These are phyloP conservation scores for Penicillium canariense DNA, from an alignment of 495 filamentous ascomycete species.

Conservation along the genomic window DNA sequence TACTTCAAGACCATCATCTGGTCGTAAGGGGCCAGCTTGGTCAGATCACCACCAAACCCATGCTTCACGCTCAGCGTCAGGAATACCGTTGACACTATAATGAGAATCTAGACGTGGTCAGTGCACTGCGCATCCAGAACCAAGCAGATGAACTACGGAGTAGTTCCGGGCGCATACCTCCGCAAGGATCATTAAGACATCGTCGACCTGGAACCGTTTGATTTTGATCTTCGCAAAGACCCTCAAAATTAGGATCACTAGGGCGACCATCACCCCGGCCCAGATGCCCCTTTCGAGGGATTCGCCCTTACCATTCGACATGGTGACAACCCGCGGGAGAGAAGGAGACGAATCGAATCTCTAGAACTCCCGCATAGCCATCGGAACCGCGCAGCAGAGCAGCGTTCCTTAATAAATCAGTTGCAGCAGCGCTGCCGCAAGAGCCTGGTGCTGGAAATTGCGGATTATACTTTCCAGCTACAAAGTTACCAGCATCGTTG, in stretches of 20 bases:
- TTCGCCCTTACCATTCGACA: conserved; percentile 19
- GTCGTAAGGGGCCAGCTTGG: conserved; percentile 8
- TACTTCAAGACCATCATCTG: conserved; percentile 26
- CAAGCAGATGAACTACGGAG: not conserved
- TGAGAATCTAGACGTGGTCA: conserved; percentile 19
- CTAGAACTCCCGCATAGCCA: not conserved
- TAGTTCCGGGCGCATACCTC: conserved; percentile 21
- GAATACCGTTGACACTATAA: conserved; percentile 28
- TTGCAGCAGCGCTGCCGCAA: not conserved
- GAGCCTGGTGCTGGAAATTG: not conserved
- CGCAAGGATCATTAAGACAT: conserved; percentile 38
- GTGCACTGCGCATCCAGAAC: not conserved
- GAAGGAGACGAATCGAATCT: not conserved
- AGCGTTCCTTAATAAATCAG: not conserved
- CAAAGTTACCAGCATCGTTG: not conserved
- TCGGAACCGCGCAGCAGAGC: not conserved
- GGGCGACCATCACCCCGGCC: conserved; percentile 33
- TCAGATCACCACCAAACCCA: conserved; percentile 32
- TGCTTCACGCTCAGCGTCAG: conserved; percentile 26
- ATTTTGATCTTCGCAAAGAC: conserved; percentile 39
- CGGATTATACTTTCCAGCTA: not conserved
- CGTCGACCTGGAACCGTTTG: conserved; percentile 32
- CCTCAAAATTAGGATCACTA: conserved; percentile 32
- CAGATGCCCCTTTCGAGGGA: conserved; percentile 30
- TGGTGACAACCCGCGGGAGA: not conserved